Evolutionary conservation across 495 filamentous ascomycete species (phyloP), one percentile per base, ranked within the genome.

Genomic region (Niebla homalea): DNA sequence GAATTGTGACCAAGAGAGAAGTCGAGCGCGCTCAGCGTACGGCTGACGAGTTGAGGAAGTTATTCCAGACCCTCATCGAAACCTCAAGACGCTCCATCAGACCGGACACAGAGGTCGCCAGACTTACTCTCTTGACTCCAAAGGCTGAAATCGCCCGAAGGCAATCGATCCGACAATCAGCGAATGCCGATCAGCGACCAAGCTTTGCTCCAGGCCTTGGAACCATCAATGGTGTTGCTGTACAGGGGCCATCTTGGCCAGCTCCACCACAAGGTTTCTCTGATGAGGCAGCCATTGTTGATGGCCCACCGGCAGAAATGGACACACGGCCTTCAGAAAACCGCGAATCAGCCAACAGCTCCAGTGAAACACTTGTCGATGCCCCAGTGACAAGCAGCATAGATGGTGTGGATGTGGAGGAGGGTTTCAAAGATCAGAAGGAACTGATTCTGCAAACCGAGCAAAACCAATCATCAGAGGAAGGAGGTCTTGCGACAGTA

Each of bases 61-160:
- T 98, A 2, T 98, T 94, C 60, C 60, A 73, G 4, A 73, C 75
- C 37, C 78, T 98, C 64, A 89, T 77, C 54, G 73, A 62, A 49
- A 78, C 73, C 23, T 61, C 63, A 39, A 65, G 58, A 35, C 60
- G 64, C 51, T 78, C 60, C 55, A 82, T 79, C 53, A 76, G 59
- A 38, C 92, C 92, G 0, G 76, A 83, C 11, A 78, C 78, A 46
- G 83, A 92, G 54, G 75, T 97, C 53, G 90, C 89, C 19, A 80
- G 88, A 36, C 76, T 90, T 25, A 86, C 89, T 3, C 70, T 92
- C 39, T 75, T 83, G 52, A 81, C 76, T 3, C 70, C 73, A 25
- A 74, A 74, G 26, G 79, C 80, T 60, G 75, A 71, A 15, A 70
- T 68, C 4, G 74, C 76, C 44, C 74, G 78, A 35, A 71, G 75